Evolutionary conservation across 2,329 filamentous ascomycete genomes (phyloP).

Genomic region (Penicillium decumbens): DNA sequence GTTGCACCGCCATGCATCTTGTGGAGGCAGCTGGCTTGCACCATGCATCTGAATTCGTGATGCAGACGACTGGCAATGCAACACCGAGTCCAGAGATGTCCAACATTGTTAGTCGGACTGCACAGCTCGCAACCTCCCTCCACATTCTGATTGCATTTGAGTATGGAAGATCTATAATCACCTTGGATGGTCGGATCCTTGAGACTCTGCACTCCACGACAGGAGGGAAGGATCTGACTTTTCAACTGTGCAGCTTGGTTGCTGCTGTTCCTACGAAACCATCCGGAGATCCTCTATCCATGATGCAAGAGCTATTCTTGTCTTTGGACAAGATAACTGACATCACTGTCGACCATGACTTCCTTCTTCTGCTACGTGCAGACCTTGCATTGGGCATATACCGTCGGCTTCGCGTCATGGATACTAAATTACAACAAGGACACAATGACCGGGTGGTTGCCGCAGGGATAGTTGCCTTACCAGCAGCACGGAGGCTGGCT

Average conservation of each 20-base stretch:
- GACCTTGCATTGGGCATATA: conserved; percentile 37
- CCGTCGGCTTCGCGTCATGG: conserved; percentile 40
- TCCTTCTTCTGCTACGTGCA: conserved; percentile 29
- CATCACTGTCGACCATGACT: conserved; percentile 23
- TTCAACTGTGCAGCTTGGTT: conserved; percentile 16
- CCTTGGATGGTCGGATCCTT: conserved; percentile 19
- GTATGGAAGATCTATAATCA: conserved; percentile 30
- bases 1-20: conserved; percentile 52
- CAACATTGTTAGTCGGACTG: conserved; percentile 24
- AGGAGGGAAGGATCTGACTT: conserved; percentile 16
- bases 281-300: neutral
- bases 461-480: conserved; percentile 33
- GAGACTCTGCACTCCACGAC: conserved; percentile 1
- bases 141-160: conserved; percentile 33
- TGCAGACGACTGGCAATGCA: conserved; percentile 14
- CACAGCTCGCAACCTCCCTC: conserved; percentile 27
- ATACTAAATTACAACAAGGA: conserved; percentile 35
- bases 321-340: conserved; percentile 12
- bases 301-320: conserved; percentile 5
- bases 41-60: conserved; percentile 15
- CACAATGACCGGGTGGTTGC: conserved; percentile 36
- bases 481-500: conserved; percentile 33
- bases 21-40: conserved; percentile 45
- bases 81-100: conserved; percentile 6
- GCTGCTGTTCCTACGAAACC: conserved; percentile 7